phyloP scores from a whole-genome alignment of 257 asterid species.

The Nicotiana obtusifolia region DNA sequence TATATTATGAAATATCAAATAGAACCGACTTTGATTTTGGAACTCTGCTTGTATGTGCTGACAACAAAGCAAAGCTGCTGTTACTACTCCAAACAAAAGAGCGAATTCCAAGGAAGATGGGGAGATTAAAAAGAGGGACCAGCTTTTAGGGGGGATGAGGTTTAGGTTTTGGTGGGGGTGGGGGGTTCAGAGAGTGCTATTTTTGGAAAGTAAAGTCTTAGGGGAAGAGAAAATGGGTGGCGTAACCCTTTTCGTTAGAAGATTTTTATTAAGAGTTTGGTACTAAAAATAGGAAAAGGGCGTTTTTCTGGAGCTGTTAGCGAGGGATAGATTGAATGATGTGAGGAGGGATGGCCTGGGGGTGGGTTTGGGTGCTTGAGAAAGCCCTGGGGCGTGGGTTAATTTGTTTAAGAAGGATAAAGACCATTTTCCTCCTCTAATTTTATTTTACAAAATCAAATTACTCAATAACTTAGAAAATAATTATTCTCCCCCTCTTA shows the following conservation, averaged over 20 bases:
- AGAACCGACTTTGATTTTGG: constrained; percentile 1
- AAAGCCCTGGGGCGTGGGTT: too few species aligned
- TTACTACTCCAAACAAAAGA: neutral
- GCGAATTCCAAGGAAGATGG: neutral
- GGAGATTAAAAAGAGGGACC: neutral
- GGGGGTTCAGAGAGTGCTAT: neutral
- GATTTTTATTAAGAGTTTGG: neutral
- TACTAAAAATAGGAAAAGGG: neutral
- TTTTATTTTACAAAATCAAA: too few species aligned
- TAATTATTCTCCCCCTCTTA: too few species aligned
- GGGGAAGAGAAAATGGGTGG: neutral
- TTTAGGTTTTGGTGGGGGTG: neutral
- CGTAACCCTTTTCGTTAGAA: neutral
- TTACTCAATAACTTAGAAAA: too few species aligned
- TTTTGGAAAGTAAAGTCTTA: neutral
- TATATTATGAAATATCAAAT: neutral
- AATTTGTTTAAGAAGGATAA: too few species aligned
- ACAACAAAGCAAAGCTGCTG: neutral
- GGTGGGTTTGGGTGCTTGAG: too few species aligned
- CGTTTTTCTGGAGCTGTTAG: neutral
- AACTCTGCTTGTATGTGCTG: neutral
- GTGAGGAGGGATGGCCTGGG: too few species aligned
- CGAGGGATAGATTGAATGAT: neutral
- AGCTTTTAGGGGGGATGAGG: neutral
- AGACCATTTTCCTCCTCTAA: too few species aligned